Evolutionary conservation across 202 grass and related monocot genomes (phyloP), one percentile per base, ranked within the genome.

Genomic region (Setaria viridis): DNA sequence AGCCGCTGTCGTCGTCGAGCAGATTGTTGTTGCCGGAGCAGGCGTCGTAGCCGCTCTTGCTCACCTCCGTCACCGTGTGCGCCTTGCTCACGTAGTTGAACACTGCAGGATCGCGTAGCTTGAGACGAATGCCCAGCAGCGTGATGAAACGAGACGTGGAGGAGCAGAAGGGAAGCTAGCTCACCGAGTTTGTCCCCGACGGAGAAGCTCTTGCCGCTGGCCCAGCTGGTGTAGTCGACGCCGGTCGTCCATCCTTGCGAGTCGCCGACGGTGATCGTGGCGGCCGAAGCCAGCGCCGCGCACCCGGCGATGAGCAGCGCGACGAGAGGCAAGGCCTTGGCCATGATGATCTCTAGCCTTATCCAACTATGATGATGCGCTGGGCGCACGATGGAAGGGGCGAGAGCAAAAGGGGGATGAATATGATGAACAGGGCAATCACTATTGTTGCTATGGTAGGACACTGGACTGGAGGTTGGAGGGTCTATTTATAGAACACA

Each of bases 11-110:
- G 16, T 80, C 67, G 46, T n/a, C 86, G 62, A 32, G 81, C 32
- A 95, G 12, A 32, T 56, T 0, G 76, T 35, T 89, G 84, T 7
- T 8, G 14, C 55, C 50, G 76, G 86, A 87, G 88, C 93, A 95
- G 77, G 77, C 6, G 45, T 60, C 34, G 84, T 83, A 95, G 88
- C 20, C 77, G 72, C 46, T 45, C 62, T 90, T 41, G 80, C 6
- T 91, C 85, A 95, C 90, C 90, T 91, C 88, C 39, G 81, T 84
- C 80, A 95, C 93, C 79, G 90, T 82, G 90, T 95, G 93, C 72
- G 6, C 53, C 62, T 79, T 67, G 30, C 0, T 54, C 16, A 4
- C 2, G 80, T 95, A 92, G 11, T 11, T 89, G 88, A 95, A 95
- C 85, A 62, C 90, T 95, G 86, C 62, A 48, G 20, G n/a, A 48